Evolutionary conservation across 495 filamentous ascomycete genomes (phyloP), one percentile per base, ranked within the genome.

Genomic region (Talaromyces liani): DNA sequence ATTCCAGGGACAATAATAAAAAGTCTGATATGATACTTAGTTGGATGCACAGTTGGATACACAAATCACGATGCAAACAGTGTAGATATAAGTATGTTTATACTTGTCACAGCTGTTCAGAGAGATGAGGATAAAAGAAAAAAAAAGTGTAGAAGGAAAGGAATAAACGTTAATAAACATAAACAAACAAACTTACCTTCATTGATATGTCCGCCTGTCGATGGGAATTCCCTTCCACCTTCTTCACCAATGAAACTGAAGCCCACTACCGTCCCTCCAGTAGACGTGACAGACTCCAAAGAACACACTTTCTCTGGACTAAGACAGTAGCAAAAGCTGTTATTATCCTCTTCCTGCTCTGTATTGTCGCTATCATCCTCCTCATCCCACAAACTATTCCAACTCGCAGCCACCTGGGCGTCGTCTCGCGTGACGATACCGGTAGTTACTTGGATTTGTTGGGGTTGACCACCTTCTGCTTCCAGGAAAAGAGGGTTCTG

Each of bases 301-400:
- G 56, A 58, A 36, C 27, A 33, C 27, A 58, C 56, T 10, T 33
- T 58, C 10, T 25, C 56, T 18, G 56, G 56, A 31, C 27, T 34
- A 18, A 14, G 56, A 36, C 56, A 58, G 31, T 33, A 58, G 7
- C 2, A 58, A 36, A 58, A 58, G 16, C 56, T 29, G 27, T 29
- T 25, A 16, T 22, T 27, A 56, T 56, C 53, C 12, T 56, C 27
- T 27, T 56, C 53, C 20, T 56, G n/a, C 22, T 56, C 53, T 10
- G 12, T 29, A 7, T 39, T 5, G n/a, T 59, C 8, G 57, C 29
- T 16, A 1, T 51, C 36, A n/a, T 61, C 60, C 60, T 61, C 36
- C 14, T 34, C 27, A 25, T 53, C 60, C 60, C 60, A 62, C 22
- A 62, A 14, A 29, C 45, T 29, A 20, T 53, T 41, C 41, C 60